Evolutionary conservation across 1,139 yeast genomes (phyloP), one percentile per base, ranked within the genome.

Genomic region (Scheffersomyces illinoinensis): DNA sequence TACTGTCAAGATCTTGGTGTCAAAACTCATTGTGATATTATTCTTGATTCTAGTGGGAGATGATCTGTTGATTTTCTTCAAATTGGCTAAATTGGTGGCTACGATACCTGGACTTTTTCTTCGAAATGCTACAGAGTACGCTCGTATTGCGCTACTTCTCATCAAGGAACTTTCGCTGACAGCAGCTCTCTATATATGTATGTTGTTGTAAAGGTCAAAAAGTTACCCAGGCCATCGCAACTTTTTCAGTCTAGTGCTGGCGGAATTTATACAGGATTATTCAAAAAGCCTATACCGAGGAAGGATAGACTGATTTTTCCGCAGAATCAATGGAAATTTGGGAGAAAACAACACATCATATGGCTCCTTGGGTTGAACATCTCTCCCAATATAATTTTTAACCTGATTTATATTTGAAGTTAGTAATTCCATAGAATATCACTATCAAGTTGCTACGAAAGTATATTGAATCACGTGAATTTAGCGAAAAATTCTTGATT

Each of bases 1-100:
- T 1, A 76, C 83, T 33, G 67, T 67, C 53, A 80, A 65, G n/a
- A 79, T 63, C 59, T 70, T 70, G 12, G 84, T 78, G 10, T 61
- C 57, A 56, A 68, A 62, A 53, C 62, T 59, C 69, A 64, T 67
- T 43, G 51, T 24, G 17, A 10, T 48, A 19, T 33, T 33, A 33
- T 33, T 33, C 43, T 10, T 48, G 51, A 17, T 7, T 33, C 17
- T 8, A 10, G 10, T 33, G 43, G 43, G 43, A 10, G 43, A 33
- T 48, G 24, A 24, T 48, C 24, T 48, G 26, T 17, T 17, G 21
- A 48, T 48, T n/a, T 48, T 48, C 51, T 48, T 48, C 51, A 48
- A 48, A 24, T 21, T 20, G 24, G 26, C 51, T 20, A 48, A 48
- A 20, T 48, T 19, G 24, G 24, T 17, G 24, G 26, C 14, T 14